Base-by-base conservation (phyloP, 768 basidiomycete genomes). In the Tulasnella sp. region DNA sequence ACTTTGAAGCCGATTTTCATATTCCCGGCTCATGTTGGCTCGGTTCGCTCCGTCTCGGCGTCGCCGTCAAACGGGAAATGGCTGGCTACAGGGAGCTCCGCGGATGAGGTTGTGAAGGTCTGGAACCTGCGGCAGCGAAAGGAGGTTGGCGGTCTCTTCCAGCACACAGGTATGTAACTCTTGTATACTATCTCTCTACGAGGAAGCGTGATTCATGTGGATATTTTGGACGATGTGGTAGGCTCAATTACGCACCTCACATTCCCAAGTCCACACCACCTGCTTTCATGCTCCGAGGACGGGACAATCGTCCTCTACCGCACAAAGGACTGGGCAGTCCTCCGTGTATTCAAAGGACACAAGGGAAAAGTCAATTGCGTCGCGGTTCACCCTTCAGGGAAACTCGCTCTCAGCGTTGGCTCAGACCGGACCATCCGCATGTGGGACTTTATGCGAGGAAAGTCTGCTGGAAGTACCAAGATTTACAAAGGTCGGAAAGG, bases 401-500 rank as follows among this genome's bases (percentile, higher is more conserved):
- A 98, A 77, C 86, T 98, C 19, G 95, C 90, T 0, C 80, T 99
- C 44, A 94, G 89, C 74, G 94, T 98, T 0, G 96, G 97, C 7
- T 90, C 89, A 77, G 97, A 98, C 77, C 84, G 86, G 75, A 92
- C 91, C 3, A 75, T 98, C 73, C 86, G 95, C 52, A 97, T 99
- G 95, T 99, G 97, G 97, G 97, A 99, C 83, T 82, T 99, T 65
- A 95, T 98, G 92, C 83, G 95, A 62, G 96, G 96, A 0, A 90
- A 90, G 79, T 92, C 93, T 3, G 87, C 87, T 12, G 94, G 93
- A 7, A 94, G 94, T 79, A 90, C 87, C 62, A 95, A 95, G 78
- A 80, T 99, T 5, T 92, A 93, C 26, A 91, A 89, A 82, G 95
- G 95, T 92, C 73, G 70, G 84, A 78, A 16, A 29, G 41, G 41